Conservation (phyloP, 2,329 filamentous ascomycete genomes). For the Xylariaceae sp. region DNA sequence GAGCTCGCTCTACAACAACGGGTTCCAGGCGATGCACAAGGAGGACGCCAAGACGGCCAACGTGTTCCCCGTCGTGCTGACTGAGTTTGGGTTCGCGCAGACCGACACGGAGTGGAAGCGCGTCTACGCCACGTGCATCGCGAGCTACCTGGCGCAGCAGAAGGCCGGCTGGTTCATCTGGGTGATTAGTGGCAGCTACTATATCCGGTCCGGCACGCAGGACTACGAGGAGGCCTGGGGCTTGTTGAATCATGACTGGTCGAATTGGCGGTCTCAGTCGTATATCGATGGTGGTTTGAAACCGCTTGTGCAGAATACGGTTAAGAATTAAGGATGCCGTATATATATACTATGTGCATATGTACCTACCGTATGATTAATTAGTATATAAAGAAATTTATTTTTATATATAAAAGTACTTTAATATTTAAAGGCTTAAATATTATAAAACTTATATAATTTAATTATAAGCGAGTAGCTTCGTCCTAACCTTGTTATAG, state of each 20-base stretch:
- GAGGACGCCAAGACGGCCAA: conserved; percentile 47
- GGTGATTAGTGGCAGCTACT: conserved; percentile 66
- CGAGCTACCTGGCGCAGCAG: conserved; percentile 54
- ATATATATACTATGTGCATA: too few relatives aligned
- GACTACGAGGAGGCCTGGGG: conserved; percentile 67
- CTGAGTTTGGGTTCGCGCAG: conserved; percentile 62
- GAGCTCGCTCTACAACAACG: conserved; percentile 55
- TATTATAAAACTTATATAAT: too few relatives aligned
- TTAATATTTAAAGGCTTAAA: too few relatives aligned
- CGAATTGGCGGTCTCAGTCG: conserved; percentile 52
- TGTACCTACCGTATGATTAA: too few relatives aligned
- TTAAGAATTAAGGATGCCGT: conserved; percentile 16
- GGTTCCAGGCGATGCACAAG: conserved; percentile 56
- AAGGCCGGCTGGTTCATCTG: conserved; percentile 65
- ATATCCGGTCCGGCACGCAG: conserved; percentile 58
- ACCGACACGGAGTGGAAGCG: conserved; percentile 53
- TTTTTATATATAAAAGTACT: too few relatives aligned
- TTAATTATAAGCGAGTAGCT: too few relatives aligned
- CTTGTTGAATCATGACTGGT: conserved; percentile 61
- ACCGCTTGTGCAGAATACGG: conserved; percentile 31
- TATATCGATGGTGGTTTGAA: conserved; percentile 52
- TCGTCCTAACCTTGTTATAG: too few relatives aligned
- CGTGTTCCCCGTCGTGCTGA: conserved; percentile 57
- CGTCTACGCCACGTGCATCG: conserved; percentile 61
- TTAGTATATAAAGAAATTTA: not conserved